A percentile compares a stretch with the other conserved stretches of the same genome.
Conservation (phyloP, 2,329 filamentous ascomycete genomes). For the Fusarium sp. region DNA sequence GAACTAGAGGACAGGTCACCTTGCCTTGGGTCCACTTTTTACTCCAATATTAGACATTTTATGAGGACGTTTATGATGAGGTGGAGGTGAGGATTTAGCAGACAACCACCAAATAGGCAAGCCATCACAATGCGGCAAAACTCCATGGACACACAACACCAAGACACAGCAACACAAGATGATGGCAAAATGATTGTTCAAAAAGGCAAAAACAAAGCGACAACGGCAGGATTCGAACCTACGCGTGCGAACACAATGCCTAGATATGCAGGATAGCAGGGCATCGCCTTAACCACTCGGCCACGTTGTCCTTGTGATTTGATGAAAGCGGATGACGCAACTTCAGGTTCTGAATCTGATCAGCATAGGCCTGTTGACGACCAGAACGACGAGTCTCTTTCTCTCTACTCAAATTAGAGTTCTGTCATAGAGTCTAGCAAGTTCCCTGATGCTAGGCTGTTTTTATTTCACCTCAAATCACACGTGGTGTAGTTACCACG, state of each 20-base stretch:
- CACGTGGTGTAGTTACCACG: not conserved
- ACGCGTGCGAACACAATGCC: not conserved
- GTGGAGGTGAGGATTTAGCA: not conserved
- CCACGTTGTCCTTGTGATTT: not conserved
- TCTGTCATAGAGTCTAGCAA: not conserved
- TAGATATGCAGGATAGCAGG: not conserved
- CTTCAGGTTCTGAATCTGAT: not conserved
- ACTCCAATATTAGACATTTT: not conserved
- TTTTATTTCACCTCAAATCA: not conserved
- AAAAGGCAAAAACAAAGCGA: not conserved
- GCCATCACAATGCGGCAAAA: not conserved
- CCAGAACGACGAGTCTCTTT: not conserved
- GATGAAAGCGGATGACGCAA: not conserved
- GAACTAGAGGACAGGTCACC: not conserved
- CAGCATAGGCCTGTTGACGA: not conserved
- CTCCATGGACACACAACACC: not conserved
- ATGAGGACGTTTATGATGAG: not conserved
- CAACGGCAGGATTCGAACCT: not conserved
- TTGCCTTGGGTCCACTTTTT: not conserved
- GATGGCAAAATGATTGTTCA: not conserved
- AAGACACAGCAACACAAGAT: not conserved
- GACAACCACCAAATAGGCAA: not conserved
- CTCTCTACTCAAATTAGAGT: not conserved
- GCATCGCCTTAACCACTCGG: constrained; percentile 1
- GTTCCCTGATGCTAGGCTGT: not conserved